A percentile compares a stretch with the other conserved stretches of the same genome.
Conservation (phyloP, 1,284 basidiomycete species). For the Agaricales sp. region DNA sequence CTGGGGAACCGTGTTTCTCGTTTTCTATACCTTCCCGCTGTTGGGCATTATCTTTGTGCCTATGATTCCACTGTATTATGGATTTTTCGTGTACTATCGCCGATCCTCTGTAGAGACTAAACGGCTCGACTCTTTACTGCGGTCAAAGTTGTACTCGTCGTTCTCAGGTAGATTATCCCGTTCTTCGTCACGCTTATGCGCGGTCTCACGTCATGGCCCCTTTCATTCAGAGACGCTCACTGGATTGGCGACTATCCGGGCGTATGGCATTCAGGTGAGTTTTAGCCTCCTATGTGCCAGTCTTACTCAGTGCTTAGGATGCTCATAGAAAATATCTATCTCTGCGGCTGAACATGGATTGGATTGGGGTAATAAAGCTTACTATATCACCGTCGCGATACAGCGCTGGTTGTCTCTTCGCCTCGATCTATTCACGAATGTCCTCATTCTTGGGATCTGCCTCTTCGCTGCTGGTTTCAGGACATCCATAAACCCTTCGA, state of each 20-base stretch:
- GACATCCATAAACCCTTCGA: conserved; percentile 33
- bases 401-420: conserved; percentile 49
- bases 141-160: conserved; percentile 53
- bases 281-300: no score
- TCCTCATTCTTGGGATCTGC: conserved; percentile 65
- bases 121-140: conserved; percentile 61
- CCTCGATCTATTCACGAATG: conserved; percentile 59
- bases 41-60: conserved; percentile 52
- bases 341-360: conserved; percentile 42
- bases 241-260: conserved; percentile 41
- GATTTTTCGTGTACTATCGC: conserved; percentile 25
- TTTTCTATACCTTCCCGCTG: conserved; percentile 56
- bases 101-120: conserved; percentile 56
- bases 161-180: conserved; percentile 24
- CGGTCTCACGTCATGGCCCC: background rate
- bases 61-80: conserved; percentile 38
- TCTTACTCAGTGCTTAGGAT: no score
- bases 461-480: conserved; percentile 55
- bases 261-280: conserved; percentile 31
- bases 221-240: conserved; percentile 35
- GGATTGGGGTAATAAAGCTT: conserved; percentile 70
- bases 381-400: conserved; percentile 65
- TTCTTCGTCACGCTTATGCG: background rate
- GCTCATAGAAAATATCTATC: conserved; percentile 35
- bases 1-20: conserved; percentile 42